Evolutionary conservation across 208 protist genomes (phyloP).

Genomic region (Phytomonas sp.): DNA sequence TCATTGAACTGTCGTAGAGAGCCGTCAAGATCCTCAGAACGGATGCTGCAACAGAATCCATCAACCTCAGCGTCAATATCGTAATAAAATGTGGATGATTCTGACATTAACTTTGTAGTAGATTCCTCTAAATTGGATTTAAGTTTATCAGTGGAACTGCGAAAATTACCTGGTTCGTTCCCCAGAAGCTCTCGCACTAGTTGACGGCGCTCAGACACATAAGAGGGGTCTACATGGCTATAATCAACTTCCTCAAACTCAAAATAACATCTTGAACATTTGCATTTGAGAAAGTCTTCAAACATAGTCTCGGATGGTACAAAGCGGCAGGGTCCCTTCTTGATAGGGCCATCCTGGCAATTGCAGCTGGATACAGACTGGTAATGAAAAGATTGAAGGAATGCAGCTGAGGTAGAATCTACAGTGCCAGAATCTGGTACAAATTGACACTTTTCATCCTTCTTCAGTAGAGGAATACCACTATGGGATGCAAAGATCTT

Average conservation of each 20-base stretch:
- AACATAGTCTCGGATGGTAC: constrained; percentile 9
- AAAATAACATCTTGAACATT: not conserved
- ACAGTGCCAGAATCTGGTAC: not conserved
- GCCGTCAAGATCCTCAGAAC: constrained; percentile 15
- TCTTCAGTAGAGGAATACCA: constrained; percentile 62
- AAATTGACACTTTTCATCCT: constrained; percentile 5
- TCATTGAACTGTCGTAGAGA: constrained; percentile 45
- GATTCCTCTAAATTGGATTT: not conserved
- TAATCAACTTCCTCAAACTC: constrained; percentile 5
- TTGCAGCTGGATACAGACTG: not conserved
- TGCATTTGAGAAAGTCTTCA: constrained; percentile 3
- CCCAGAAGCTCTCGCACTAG: constrained; percentile 67
- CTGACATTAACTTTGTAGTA: not conserved
- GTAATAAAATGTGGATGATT: not conserved
- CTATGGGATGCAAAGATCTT: constrained; percentile 81
- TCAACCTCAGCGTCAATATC: constrained; percentile 8
- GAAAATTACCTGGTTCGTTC: constrained; percentile 33
- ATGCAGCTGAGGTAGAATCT: too few species aligned
- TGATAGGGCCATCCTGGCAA: not conserved
- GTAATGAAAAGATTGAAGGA: not conserved
- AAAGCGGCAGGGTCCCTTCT: not conserved
- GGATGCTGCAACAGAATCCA: constrained; percentile 35
- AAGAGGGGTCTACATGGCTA: constrained; percentile 11
- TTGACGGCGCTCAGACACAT: constrained; percentile 21
- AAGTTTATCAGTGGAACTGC: not conserved